These are phyloP conservation scores for Trypanosoma scelopori DNA, from an alignment of 208 protist genomes.

Conservation along the genomic window DNA sequence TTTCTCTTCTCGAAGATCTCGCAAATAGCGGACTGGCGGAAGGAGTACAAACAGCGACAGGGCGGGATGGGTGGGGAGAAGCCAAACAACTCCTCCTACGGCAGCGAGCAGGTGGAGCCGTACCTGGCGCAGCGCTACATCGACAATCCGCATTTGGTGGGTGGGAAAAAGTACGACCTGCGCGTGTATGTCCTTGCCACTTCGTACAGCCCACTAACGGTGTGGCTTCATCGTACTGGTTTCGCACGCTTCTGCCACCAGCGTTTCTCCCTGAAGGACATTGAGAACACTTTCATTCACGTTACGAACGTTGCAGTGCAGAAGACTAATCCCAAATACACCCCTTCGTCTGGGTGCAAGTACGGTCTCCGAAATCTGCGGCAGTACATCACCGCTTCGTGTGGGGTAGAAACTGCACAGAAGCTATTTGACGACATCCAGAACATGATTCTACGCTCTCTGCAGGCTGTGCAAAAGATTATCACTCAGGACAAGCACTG, in stretches of 20 bases:
- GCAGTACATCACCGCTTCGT: conserved; percentile 78
- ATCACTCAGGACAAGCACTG: conserved; percentile 87
- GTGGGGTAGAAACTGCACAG: conserved; percentile 79
- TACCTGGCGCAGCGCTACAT: conserved; percentile 91
- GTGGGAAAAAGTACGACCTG: conserved; percentile 95
- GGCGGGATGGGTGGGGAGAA: conserved; percentile 26
- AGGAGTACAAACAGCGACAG: conserved; percentile 75
- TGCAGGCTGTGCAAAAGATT: conserved; percentile 79
- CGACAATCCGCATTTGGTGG: conserved; percentile 87
- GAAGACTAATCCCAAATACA: conserved; percentile 94
- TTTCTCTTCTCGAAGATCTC: conserved; percentile 97
- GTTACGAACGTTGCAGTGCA: conserved; percentile 97
- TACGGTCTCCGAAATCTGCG: conserved; percentile 84
- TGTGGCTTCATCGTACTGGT: conserved; percentile 91
- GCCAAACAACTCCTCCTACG: conserved; percentile 12
- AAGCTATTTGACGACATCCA: conserved; percentile 93
- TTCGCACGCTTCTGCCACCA: conserved; percentile 93
- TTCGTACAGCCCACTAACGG: conserved; percentile 78
- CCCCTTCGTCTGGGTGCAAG: conserved; percentile 76
- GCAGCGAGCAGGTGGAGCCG: conserved; percentile 69
- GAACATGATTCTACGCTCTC: conserved; percentile 85
- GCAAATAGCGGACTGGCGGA: conserved; percentile 94
- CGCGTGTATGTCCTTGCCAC: conserved; percentile 93
- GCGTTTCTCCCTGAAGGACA: conserved; percentile 89
- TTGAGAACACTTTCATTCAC: conserved; percentile 94